Evolutionary conservation across 129 eudicot species (phyloP).

Genomic region (Tagetes patula): DNA sequence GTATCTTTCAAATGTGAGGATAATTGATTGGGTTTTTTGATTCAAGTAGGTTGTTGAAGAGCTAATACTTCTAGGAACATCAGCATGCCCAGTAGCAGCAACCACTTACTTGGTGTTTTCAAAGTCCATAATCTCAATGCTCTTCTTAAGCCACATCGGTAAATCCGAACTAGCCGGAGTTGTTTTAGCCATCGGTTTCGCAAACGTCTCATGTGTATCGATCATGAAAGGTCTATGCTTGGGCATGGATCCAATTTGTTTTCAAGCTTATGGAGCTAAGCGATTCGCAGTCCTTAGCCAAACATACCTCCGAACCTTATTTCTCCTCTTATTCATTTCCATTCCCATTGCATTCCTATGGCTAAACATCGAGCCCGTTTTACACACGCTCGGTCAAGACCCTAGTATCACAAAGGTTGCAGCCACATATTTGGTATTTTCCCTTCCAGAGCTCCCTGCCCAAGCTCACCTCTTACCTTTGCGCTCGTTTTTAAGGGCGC

Average conservation of each 20-base stretch:
- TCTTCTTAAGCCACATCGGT: constrained; percentile 66
- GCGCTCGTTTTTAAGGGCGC: constrained; percentile 60
- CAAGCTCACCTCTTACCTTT: constrained; percentile 53
- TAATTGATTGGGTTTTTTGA: background rate
- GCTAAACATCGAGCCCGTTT: constrained; percentile 66
- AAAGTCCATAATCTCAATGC: constrained; percentile 62
- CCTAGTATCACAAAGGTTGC: constrained; percentile 47
- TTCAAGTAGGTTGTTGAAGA: constrained; percentile 53
- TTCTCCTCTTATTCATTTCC: constrained; percentile 53
- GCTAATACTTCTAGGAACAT: constrained; percentile 41
- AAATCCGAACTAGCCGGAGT: constrained; percentile 72
- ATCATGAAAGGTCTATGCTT: constrained; percentile 74
- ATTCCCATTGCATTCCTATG: constrained; percentile 56
- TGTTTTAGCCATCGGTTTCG: constrained; percentile 66
- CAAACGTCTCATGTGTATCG: constrained; percentile 67
- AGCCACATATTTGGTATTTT: constrained; percentile 40
- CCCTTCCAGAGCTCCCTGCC: constrained; percentile 60
- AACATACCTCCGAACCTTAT: constrained; percentile 50
- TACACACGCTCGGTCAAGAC: constrained; percentile 60
- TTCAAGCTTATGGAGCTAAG: constrained; percentile 82
- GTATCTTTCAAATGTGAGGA: constrained; percentile 7
- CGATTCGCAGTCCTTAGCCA: constrained; percentile 53
- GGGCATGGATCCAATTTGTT: constrained; percentile 89
- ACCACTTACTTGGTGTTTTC: constrained; percentile 54
- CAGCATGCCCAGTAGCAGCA: constrained; percentile 59